A percentile compares a stretch with the other conserved stretches of the same genome.
These are phyloP conservation scores for Sanghuangporus sanghuang DNA, from an alignment of 1,284 basidiomycete species.

Conservation along the genomic window DNA sequence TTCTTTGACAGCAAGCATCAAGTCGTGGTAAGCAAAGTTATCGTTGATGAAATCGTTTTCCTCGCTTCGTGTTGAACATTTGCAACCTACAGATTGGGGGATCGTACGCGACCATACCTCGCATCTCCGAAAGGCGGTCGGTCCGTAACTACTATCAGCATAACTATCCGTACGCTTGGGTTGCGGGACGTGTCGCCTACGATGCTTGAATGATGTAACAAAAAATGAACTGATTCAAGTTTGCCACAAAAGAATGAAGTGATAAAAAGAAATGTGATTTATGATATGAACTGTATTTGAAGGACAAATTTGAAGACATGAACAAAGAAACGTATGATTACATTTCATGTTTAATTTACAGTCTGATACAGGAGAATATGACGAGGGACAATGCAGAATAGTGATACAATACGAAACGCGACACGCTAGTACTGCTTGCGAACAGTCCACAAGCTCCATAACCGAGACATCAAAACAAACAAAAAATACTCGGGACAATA, in stretches of 20 bases:
- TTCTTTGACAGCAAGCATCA: conserved; percentile 86
- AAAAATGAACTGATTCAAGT: background rate
- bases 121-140: conserved; percentile 69
- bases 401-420: too few relatives aligned
- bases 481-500: background rate
- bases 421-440: background rate
- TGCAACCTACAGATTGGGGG: conserved; percentile 70
- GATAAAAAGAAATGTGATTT: too few relatives aligned
- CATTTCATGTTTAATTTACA: too few relatives aligned
- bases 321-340: too few relatives aligned
- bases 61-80: background rate
- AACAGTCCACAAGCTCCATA: background rate
- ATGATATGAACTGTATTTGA: too few relatives aligned
- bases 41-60: background rate
- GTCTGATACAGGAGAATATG: background rate
- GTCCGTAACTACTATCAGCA: conserved; percentile 84
- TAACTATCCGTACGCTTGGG: conserved; percentile 73
- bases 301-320: too few relatives aligned
- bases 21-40: conserved; percentile 62
- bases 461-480: background rate
- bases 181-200: conserved; percentile 69
- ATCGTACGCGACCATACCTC: conserved; percentile 84
- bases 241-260: too few relatives aligned
- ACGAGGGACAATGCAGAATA: background rate
- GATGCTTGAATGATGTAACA: conserved; percentile 22